phyloP scores from a whole-genome alignment of 768 basidiomycete genomes.

The Filobasidium wieringae region DNA sequence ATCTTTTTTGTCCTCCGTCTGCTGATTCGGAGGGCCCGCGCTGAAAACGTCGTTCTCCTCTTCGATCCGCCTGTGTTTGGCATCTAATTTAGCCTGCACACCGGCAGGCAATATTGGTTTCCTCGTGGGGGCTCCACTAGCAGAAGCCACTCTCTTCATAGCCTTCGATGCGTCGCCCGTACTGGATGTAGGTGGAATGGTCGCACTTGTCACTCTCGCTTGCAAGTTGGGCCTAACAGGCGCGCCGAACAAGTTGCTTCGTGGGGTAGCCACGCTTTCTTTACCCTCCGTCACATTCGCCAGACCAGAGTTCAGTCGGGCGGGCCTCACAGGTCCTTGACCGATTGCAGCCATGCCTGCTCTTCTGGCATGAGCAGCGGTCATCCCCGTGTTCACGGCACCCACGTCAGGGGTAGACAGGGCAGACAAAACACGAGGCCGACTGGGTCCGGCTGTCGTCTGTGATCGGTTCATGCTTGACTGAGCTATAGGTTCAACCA shows the following conservation, averaged over 20 bases:
- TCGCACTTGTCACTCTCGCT: not conserved
- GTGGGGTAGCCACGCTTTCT: not conserved
- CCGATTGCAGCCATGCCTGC: not conserved
- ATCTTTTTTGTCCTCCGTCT: not conserved
- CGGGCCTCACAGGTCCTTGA: not conserved
- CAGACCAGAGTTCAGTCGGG: not conserved
- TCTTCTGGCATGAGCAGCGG: not conserved
- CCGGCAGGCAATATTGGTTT: not conserved
- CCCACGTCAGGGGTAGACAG: not conserved
- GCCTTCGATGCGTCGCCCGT: not conserved
- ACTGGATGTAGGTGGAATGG: not conserved
- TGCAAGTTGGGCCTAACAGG: not conserved
- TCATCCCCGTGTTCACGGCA: not conserved
- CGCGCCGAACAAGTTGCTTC: not conserved
- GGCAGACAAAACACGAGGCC: slow-evolving; percentile 4
- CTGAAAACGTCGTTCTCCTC: not conserved
- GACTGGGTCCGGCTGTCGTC: not conserved
- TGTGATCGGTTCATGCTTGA: not conserved
- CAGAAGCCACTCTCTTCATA: not conserved
- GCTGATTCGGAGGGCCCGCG: not conserved
- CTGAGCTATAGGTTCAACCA: not conserved
- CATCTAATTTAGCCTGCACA: not conserved
- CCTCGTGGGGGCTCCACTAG: not conserved
- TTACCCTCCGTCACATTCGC: slow-evolving; percentile 2
- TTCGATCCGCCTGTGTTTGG: not conserved